Evolutionary conservation across 108 stramenopile genomes (phyloP).

Genomic region (Cyclotella distinguenda): DNA sequence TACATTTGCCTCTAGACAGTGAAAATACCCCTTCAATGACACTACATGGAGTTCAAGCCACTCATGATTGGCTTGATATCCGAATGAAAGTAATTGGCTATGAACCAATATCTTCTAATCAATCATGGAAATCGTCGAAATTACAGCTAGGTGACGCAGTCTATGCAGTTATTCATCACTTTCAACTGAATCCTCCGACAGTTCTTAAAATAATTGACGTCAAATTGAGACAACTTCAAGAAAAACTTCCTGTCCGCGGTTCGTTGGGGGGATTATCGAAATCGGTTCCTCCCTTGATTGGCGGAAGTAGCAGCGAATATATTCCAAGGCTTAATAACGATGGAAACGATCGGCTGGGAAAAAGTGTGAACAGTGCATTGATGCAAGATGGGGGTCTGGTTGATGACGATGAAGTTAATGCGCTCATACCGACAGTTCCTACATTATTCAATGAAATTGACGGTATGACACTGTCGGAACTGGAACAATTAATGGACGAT

Average conservation of each 20-base stretch:
- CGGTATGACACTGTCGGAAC: conserved; percentile 44
- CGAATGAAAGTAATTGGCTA: conserved; percentile 72
- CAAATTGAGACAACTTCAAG: conserved; percentile 54
- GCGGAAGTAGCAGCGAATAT: neutral
- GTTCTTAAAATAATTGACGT: conserved; percentile 66
- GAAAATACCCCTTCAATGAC: conserved; percentile 57
- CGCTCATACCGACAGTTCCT: conserved; percentile 59
- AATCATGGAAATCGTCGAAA: conserved; percentile 50
- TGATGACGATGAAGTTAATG: conserved; percentile 29
- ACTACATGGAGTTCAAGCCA: conserved; percentile 72
- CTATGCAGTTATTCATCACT: conserved; percentile 70
- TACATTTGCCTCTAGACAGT: conserved; percentile 50
- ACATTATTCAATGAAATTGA: conserved; percentile 58
- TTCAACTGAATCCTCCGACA: conserved; percentile 73
- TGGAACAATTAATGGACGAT: conserved; percentile 55
- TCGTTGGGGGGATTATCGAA: neutral
- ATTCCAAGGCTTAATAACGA: too few relatives aligned
- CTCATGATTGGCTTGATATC: conserved; percentile 70
- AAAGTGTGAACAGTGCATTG: neutral
- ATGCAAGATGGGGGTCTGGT: neutral
- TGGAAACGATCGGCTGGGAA: neutral
- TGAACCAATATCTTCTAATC: conserved; percentile 57
- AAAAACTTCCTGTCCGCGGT: conserved; percentile 7
- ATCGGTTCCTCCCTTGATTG: neutral
- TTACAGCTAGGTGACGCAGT: conserved; percentile 70